phyloP scores from a whole-genome alignment of 2,329 filamentous ascomycete species.

The Diaporthe citri region DNA sequence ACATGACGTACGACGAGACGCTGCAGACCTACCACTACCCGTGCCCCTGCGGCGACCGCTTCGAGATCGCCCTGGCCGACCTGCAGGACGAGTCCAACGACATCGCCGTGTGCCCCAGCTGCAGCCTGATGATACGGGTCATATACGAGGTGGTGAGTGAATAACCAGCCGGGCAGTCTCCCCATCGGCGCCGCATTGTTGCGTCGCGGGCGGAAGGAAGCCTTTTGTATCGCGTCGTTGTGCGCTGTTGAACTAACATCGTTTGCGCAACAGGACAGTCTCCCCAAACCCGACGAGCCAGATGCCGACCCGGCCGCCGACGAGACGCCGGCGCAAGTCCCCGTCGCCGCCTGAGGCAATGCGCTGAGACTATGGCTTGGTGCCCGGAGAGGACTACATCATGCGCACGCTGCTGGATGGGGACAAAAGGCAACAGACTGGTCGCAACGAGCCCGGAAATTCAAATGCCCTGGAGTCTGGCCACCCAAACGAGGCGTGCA shows the following conservation, averaged over 20 bases:
- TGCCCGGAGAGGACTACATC: neutral
- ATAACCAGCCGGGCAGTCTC: neutral
- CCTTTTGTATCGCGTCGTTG: neutral
- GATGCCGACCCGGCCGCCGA: conserved; percentile 46
- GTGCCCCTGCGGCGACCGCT: conserved; percentile 96
- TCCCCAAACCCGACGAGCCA: conserved; percentile 58
- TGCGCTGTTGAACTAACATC: neutral
- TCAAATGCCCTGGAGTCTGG: neutral
- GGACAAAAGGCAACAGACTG: too few species aligned
- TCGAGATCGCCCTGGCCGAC: conserved; percentile 89
- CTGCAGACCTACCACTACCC: conserved; percentile 95
- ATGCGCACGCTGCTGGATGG: neutral
- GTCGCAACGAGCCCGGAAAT: neutral
- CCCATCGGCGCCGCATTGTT: neutral
- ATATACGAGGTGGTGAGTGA: conserved; percentile 85
- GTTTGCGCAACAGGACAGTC: conserved; percentile 53
- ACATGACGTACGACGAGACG: conserved; percentile 90
- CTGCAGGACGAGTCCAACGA: conserved; percentile 86
- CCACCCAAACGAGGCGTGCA: neutral
- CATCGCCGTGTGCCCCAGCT: conserved; percentile 97
- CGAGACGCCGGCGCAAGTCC: conserved; percentile 51
- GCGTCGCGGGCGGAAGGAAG: neutral
- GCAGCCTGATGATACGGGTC: conserved; percentile 95
- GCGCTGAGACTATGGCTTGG: neutral
- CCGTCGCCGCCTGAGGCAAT: conserved; percentile 54